Percentiles rank a stretch among this genome's conserved stretches.
phyloP scores from a whole-genome alignment of 768 basidiomycete genomes.

The Tulasnella sp. region DNA sequence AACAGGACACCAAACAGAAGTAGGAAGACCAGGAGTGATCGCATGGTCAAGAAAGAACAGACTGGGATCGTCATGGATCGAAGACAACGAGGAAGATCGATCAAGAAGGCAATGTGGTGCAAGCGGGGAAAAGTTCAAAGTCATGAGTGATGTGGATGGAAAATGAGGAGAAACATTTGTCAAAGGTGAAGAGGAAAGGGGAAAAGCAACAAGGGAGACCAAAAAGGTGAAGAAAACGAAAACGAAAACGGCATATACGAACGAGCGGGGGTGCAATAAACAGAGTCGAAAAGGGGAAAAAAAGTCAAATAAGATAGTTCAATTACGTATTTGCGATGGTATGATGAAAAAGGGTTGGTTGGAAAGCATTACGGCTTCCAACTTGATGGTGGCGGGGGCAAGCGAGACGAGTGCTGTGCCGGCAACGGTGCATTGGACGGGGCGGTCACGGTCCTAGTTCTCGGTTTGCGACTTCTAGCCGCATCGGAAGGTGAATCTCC shows the following conservation, averaged over 20 bases:
- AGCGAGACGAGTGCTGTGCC: conserved; percentile 20
- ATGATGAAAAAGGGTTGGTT: background rate
- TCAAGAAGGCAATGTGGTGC: background rate
- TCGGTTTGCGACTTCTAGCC: conserved; percentile 22
- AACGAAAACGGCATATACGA: background rate
- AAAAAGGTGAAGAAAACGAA: background rate
- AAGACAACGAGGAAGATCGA: background rate
- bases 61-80: background rate
- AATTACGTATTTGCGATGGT: background rate
- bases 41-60: conserved; percentile 16
- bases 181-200: background rate
- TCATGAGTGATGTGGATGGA: conserved; percentile 2
- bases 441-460: conserved; percentile 47
- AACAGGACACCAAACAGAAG: background rate
- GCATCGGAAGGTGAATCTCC: conserved; percentile 4
- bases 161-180: background rate
- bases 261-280: background rate
- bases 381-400: conserved; percentile 35
- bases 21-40: background rate
- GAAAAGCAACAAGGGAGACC: background rate
- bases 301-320: background rate
- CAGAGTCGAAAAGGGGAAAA: background rate
- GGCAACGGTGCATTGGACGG: conserved; percentile 37
- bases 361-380: conserved; percentile 29
- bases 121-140: conserved; percentile 15